Percentiles rank a stretch among this genome's conserved stretches.
These are phyloP conservation scores for Pleoardoris graminearum DNA, from an alignment of 2,329 filamentous ascomycete species.

Conservation along the genomic window DNA sequence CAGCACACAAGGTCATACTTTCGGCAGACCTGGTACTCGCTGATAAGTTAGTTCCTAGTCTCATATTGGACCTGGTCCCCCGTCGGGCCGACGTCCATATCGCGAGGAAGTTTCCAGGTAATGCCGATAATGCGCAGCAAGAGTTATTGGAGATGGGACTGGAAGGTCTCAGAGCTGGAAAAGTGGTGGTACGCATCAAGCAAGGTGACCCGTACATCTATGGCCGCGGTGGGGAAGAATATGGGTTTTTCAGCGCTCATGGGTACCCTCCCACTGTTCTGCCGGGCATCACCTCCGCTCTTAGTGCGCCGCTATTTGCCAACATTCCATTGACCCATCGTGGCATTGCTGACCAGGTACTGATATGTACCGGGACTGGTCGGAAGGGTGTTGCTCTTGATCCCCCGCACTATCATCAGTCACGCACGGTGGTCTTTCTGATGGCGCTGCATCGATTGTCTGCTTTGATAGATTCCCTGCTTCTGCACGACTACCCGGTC, in stretches of 20 bases:
- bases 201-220: constrained; percentile 98
- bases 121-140: constrained; percentile 89
- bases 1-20: constrained; percentile 75
- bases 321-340: constrained; percentile 86
- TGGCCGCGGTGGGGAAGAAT: constrained; percentile 91
- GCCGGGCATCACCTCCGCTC: constrained; percentile 86
- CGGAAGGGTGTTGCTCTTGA: constrained; percentile 80
- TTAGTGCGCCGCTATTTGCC: constrained; percentile 86
- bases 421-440: constrained; percentile 85
- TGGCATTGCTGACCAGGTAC: constrained; percentile 85
- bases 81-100: constrained; percentile 88
- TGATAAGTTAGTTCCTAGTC: constrained; percentile 82
- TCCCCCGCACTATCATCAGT: constrained; percentile 77
- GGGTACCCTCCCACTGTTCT: constrained; percentile 75
- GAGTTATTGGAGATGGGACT: constrained; percentile 83
- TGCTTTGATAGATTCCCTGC: constrained; percentile 71
- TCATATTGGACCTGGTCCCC: constrained; percentile 86
- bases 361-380: constrained; percentile 96
- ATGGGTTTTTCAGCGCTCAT: constrained; percentile 74
- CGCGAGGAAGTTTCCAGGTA: constrained; percentile 95
- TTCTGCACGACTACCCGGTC: constrained; percentile 64
- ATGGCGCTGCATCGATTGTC: constrained; percentile 90
- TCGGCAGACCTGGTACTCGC: constrained; percentile 78
- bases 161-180: constrained; percentile 67
- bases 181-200: constrained; percentile 85